These are phyloP conservation scores for Ciborinia camelliae DNA, from an alignment of 2,329 filamentous ascomycete species.

Conservation along the genomic window DNA sequence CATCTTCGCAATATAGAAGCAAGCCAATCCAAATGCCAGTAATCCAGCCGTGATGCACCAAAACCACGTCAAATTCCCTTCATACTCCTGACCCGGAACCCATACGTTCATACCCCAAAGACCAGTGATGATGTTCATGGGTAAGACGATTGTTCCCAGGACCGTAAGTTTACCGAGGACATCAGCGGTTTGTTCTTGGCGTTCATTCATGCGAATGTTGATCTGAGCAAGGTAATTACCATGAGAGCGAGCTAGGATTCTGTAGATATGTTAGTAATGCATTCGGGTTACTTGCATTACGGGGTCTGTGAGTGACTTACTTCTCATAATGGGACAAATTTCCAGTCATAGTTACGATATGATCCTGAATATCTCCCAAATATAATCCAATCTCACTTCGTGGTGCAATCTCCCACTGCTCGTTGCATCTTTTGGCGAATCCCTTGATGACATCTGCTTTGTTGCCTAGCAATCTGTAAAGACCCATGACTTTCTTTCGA, in stretches of 20 bases:
- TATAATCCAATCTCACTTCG: slow-evolving; percentile 96
- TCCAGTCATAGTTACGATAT: slow-evolving; percentile 97
- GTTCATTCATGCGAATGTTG: slow-evolving; percentile 98
- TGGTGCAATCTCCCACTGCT: slow-evolving; percentile 95
- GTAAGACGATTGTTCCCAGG: slow-evolving; percentile 91
- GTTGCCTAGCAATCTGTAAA: slow-evolving; percentile 89
- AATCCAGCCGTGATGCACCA: slow-evolving; percentile 70
- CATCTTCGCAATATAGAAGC: slow-evolving; percentile 48
- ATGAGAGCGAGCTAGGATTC: slow-evolving; percentile 85
- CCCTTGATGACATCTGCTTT: slow-evolving; percentile 99
- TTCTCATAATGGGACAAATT: slow-evolving; percentile 96
- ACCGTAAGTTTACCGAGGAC: slow-evolving; percentile 94
- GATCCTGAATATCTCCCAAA: slow-evolving; percentile 96
- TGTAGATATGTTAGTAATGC: slow-evolving; percentile 38
- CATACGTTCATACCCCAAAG: slow-evolving; percentile 99
- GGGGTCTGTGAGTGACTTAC: slow-evolving; percentile 49
- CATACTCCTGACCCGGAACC: slow-evolving; percentile 85
- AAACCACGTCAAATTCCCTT: slow-evolving; percentile 73
- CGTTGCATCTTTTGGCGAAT: slow-evolving; percentile 96
- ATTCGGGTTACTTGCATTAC: not conserved
- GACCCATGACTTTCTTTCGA: slow-evolving; percentile 93
- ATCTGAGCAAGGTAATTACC: slow-evolving; percentile 99
- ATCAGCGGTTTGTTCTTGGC: slow-evolving; percentile 92
- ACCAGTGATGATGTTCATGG: slow-evolving; percentile 98
- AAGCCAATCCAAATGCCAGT: slow-evolving; percentile 72